phyloP scores from a whole-genome alignment of 1,284 basidiomycete genomes.

The Fomes fomentarius region DNA sequence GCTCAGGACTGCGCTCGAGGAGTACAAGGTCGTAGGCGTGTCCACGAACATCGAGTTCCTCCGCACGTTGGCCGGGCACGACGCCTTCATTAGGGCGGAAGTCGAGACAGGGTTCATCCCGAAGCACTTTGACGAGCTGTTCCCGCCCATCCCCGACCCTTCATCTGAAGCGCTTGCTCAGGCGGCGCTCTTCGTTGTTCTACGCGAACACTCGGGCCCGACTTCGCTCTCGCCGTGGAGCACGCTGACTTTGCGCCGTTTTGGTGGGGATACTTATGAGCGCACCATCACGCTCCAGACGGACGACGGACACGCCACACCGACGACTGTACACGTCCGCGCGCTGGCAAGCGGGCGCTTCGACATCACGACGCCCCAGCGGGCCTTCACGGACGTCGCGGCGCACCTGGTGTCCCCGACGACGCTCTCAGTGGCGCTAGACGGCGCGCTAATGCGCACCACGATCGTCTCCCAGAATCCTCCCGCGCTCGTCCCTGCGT shows the following conservation, averaged over 20 bases:
- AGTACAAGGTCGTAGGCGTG: constrained; percentile 91
- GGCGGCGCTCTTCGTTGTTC: constrained; percentile 74
- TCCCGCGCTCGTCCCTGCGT: constrained; percentile 51
- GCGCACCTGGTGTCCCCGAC: constrained; percentile 57
- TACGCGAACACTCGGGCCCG: constrained; percentile 58
- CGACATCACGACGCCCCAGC: constrained; percentile 51
- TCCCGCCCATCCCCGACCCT: constrained; percentile 63
- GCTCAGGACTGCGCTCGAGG: constrained; percentile 78
- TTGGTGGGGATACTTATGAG: constrained; percentile 73
- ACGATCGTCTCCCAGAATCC: constrained; percentile 75
- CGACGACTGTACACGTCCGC: constrained; percentile 50
- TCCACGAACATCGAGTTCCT: constrained; percentile 93
- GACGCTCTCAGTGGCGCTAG: constrained; percentile 53
- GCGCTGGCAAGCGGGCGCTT: constrained; percentile 48
- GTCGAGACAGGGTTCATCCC: constrained; percentile 94
- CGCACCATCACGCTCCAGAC: constrained; percentile 60
- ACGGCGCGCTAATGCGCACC: constrained; percentile 49
- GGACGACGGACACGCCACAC: constrained; percentile 47
- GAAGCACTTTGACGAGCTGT: constrained; percentile 82
- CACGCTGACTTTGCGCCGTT: constrained; percentile 69
- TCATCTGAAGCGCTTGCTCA: constrained; percentile 71
- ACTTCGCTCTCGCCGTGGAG: constrained; percentile 62
- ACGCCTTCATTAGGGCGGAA: constrained; percentile 78
- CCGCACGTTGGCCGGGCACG: constrained; percentile 74
- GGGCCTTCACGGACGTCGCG: constrained; percentile 51